These are phyloP conservation scores for Alternaria consortialis DNA, from an alignment of 2,329 filamentous ascomycete genomes.

Conservation along the genomic window DNA sequence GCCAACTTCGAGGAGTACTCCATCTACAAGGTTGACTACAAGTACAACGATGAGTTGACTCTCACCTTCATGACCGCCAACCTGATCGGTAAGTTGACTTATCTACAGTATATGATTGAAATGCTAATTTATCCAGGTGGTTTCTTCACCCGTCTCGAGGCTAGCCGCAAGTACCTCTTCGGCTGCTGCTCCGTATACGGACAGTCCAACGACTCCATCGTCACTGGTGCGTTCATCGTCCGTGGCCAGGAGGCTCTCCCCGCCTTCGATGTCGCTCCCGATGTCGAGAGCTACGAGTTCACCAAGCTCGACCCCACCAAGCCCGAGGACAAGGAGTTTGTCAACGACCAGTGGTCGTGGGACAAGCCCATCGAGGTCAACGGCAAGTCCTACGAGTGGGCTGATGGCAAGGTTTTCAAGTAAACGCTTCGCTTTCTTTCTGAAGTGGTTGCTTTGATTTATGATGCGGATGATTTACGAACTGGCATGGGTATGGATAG, in stretches of 20 bases:
- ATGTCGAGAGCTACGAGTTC: conserved; percentile 97
- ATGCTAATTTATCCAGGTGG: conserved; percentile 64
- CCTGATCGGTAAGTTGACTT: conserved; percentile 75
- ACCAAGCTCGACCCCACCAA: conserved; percentile 93
- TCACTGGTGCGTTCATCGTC: conserved; percentile 93
- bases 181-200: conserved; percentile 90
- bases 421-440: conserved; percentile 62
- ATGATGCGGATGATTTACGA: conserved; percentile 49
- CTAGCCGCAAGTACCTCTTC: conserved; percentile 97
- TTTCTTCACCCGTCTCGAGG: conserved; percentile 98
- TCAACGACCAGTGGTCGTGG: conserved; percentile 91
- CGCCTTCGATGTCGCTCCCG: conserved; percentile 96
- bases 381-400: conserved; percentile 89
- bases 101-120: background rate
- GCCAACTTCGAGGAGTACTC: conserved; percentile 95
- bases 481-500: conserved; percentile 41
- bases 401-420: conserved; percentile 99
- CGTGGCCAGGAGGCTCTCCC: conserved; percentile 86
- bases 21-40: conserved; percentile 93
- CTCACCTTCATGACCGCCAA: conserved; percentile 99
- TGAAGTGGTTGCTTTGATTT: conserved; percentile 32
- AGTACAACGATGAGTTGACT: conserved; percentile 98
- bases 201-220: conserved; percentile 84
- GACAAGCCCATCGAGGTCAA: conserved; percentile 81
- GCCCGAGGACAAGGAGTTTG: conserved; percentile 81